A percentile compares a stretch with the other conserved stretches of the same genome.
phyloP scores from a whole-genome alignment of 495 filamentous ascomycete genomes.

The Penicillium cosmopolitanum region DNA sequence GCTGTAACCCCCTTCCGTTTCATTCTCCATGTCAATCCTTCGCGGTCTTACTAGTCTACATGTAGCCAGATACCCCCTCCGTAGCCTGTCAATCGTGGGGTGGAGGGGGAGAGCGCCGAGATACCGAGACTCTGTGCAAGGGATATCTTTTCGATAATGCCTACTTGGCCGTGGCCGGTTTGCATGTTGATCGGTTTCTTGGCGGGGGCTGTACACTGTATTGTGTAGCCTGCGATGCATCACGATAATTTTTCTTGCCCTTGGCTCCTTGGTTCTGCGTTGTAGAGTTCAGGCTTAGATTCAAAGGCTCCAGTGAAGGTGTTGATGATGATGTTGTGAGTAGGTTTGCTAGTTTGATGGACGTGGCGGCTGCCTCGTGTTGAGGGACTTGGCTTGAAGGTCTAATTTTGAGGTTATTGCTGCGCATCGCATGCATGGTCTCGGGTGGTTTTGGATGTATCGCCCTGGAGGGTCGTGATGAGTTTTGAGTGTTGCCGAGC shows the following conservation, averaged over 20 bases:
- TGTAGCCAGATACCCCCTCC: background rate
- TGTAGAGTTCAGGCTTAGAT: background rate
- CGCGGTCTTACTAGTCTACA: no score
- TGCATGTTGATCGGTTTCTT: slow-evolving; percentile 14
- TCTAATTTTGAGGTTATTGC: no score
- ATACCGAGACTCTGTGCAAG: slow-evolving; percentile 15
- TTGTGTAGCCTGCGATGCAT: slow-evolving; percentile 3
- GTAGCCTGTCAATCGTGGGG: slow-evolving; percentile 8
- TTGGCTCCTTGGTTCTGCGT: background rate
- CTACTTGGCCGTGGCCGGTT: slow-evolving; percentile 2
- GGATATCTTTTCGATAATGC: slow-evolving; percentile 13
- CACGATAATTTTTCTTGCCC: background rate
- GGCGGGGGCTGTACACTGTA: slow-evolving; percentile 27
- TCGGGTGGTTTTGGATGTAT: no score
- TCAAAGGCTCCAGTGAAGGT: no score
- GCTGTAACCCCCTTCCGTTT: slow-evolving; percentile 7
- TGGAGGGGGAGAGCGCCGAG: slow-evolving; percentile 11
- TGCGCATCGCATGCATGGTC: no score
- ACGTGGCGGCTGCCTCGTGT: no score
- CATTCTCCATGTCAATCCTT: no score
- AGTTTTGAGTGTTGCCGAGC: no score
- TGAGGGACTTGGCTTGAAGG: no score
- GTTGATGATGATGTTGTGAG: no score
- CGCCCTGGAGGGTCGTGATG: no score
- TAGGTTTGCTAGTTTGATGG: no score